Conservation (phyloP, 495 filamentous ascomycete genomes). For the Penicillium longicatenatum region DNA sequence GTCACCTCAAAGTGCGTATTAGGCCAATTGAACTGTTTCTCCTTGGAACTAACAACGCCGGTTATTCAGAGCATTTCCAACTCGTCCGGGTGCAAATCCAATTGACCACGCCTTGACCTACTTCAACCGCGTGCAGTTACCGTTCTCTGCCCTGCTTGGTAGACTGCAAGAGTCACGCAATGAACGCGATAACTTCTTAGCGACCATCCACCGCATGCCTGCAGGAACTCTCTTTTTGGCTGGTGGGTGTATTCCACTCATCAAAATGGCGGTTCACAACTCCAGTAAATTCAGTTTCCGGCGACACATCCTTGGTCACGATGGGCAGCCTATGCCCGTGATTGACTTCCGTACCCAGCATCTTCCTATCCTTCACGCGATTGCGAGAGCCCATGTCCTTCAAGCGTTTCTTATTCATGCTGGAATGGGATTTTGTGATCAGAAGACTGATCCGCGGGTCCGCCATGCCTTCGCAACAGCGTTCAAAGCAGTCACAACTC, state of each 20-base stretch:
- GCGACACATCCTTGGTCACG: constrained; percentile 24
- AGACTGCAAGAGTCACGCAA: constrained; percentile 15
- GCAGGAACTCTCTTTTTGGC: constrained; percentile 32
- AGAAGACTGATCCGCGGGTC: constrained; percentile 2
- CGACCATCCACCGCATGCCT: constrained; percentile 28
- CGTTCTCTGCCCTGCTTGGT: constrained; percentile 27
- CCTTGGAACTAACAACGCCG: neutral
- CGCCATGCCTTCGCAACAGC: constrained; percentile 22
- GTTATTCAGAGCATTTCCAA: neutral
- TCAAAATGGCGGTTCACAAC: constrained; percentile 27
- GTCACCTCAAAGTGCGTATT: constrained; percentile 20
- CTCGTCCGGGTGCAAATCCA: constrained; percentile 27
- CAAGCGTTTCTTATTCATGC: constrained; percentile 26
- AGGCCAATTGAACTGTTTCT: neutral
- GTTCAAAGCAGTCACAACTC: constrained; percentile 29
- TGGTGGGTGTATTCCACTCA: constrained; percentile 23
- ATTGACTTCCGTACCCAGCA: constrained; percentile 40
- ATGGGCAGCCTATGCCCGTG: constrained; percentile 24
- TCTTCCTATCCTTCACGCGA: constrained; percentile 30
- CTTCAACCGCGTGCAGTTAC: constrained; percentile 32
- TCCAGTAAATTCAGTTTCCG: constrained; percentile 33
- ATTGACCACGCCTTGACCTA: constrained; percentile 35
- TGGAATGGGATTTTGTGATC: neutral
- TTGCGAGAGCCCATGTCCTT: constrained; percentile 31
- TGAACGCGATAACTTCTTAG: constrained; percentile 28